A percentile compares a stretch with the other conserved stretches of the same genome.
phyloP scores from a whole-genome alignment of 768 basidiomycete species.

The Clitopilus passeckerianus region DNA sequence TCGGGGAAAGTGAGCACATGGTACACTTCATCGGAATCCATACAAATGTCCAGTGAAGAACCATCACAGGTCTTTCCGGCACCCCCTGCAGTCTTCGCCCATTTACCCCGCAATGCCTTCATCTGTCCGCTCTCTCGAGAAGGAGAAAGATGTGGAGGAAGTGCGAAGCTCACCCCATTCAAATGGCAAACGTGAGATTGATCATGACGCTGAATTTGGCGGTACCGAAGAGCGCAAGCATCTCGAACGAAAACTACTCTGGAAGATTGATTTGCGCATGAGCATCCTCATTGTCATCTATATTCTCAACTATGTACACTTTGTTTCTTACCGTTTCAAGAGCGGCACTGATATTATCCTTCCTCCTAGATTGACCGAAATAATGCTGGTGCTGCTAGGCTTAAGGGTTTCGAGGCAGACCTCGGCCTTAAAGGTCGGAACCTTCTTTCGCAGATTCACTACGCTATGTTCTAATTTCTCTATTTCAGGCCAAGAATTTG shows the following conservation, averaged over 20 bases:
- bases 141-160: constrained; percentile 13
- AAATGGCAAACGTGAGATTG: constrained; percentile 4
- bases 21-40: background rate
- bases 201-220: constrained; percentile 21
- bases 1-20: background rate
- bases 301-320: constrained; percentile 34
- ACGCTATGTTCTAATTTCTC: background rate
- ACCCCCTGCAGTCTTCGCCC: background rate
- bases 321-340: background rate
- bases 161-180: background rate
- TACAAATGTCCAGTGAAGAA: background rate
- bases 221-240: constrained; percentile 17
- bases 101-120: constrained; percentile 9
- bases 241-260: constrained; percentile 32
- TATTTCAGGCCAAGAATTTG: constrained; percentile 40
- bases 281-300: constrained; percentile 44
- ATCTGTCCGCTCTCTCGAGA: constrained; percentile 8
- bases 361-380: constrained; percentile 61
- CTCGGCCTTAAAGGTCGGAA: constrained; percentile 42
- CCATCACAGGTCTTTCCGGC: background rate
- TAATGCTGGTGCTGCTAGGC: constrained; percentile 49
- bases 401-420: constrained; percentile 63
- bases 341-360: constrained; percentile 34
- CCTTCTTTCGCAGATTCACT: no score
- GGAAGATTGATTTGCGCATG: constrained; percentile 48